These are phyloP conservation scores for Tuber microsphaerosporum DNA, from an alignment of 495 filamentous ascomycete genomes.

Conservation along the genomic window DNA sequence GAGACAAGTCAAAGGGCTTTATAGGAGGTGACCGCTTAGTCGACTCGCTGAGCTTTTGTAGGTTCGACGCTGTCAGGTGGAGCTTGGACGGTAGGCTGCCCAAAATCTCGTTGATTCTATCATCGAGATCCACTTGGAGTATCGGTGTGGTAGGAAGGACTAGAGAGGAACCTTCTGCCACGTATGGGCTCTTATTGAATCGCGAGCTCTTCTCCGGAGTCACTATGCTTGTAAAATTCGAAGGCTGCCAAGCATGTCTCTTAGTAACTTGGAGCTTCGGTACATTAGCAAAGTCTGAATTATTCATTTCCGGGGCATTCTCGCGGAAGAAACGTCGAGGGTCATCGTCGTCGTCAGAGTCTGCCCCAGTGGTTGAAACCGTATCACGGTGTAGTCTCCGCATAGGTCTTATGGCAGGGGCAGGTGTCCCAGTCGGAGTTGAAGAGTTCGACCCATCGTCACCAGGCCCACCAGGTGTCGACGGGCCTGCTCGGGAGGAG, in stretches of 20 bases:
- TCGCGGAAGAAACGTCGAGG: conserved; percentile 2
- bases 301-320: conserved; percentile 22
- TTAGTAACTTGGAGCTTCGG: conserved; percentile 23
- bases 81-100: conserved; percentile 73
- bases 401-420: conserved; percentile 25
- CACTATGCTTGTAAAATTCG: conserved; percentile 8
- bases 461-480: not conserved
- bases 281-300: conserved; percentile 2
- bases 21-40: conserved; percentile 23
- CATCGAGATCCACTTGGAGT: conserved; percentile 63
- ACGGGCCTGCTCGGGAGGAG: not conserved
- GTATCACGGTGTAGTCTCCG: conserved; percentile 16
- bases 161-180: conserved; percentile 16
- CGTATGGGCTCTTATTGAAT: conserved; percentile 1
- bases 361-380: not conserved
- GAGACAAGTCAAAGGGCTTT: conserved; percentile 25
- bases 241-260: conserved; percentile 14
- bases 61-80: conserved; percentile 55
- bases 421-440: conserved; percentile 12
- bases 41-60: conserved; percentile 43
- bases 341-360: not conserved
- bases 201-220: conserved; percentile 26
- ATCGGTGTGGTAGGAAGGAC: conserved; percentile 22
- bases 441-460: not conserved
- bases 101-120: conserved; percentile 77